Evolutionary conservation across 768 basidiomycete species (phyloP).

Genomic region (Steccherinum ochraceum): DNA sequence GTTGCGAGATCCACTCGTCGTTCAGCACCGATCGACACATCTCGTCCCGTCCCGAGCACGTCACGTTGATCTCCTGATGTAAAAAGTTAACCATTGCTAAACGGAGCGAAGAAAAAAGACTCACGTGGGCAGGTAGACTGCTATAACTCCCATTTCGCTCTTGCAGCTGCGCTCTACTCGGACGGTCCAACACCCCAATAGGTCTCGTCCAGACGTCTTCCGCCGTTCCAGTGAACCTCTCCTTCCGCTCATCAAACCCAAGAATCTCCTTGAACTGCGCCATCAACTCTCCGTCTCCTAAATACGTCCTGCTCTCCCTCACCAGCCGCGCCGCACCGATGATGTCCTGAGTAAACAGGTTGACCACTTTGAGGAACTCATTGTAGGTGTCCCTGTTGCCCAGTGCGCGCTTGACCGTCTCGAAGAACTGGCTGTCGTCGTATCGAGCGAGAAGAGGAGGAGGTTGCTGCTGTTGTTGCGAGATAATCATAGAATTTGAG

Average conservation of each 20-base stretch:
- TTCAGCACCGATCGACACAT: slow-evolving; percentile 96
- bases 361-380: slow-evolving; percentile 93
- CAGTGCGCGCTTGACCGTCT: slow-evolving; percentile 72
- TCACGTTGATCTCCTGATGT: slow-evolving; percentile 75
- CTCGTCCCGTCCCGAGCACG: slow-evolving; percentile 92
- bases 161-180: slow-evolving; percentile 59
- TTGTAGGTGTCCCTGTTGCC: slow-evolving; percentile 77
- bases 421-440: slow-evolving; percentile 85
- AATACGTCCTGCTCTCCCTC: slow-evolving; percentile 71
- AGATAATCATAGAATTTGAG: slow-evolving; percentile 4
- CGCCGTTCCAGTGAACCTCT: slow-evolving; percentile 19
- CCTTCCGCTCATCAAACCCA: slow-evolving; percentile 77
- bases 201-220: slow-evolving; percentile 25
- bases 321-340: slow-evolving; percentile 84
- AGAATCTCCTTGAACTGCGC: slow-evolving; percentile 79
- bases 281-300: slow-evolving; percentile 71
- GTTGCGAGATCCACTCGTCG: slow-evolving; percentile 98
- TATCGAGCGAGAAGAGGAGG: slow-evolving; percentile 15
- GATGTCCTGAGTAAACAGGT: slow-evolving; percentile 90
- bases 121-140: slow-evolving; percentile 68
- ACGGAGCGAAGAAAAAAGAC: slow-evolving; percentile 26
- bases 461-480: too few species aligned
- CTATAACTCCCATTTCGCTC: slow-evolving; percentile 87
- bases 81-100: slow-evolving; percentile 1
- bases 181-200: slow-evolving; percentile 26